These are phyloP conservation scores for Hypseocharis bilobata DNA, from an alignment of 441 rosid genomes.

Conservation along the genomic window DNA sequence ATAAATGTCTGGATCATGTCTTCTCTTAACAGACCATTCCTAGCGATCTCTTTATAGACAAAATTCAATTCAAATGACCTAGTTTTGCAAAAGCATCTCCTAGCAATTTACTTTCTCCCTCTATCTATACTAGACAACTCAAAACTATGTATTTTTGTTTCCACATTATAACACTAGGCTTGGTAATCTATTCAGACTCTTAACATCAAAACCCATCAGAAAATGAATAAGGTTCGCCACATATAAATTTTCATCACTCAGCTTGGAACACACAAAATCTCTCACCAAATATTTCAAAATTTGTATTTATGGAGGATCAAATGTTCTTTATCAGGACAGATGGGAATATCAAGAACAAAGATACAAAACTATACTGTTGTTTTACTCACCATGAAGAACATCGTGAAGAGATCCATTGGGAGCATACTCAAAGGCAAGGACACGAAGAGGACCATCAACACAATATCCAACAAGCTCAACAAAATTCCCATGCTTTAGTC, in stretches of 20 bases:
- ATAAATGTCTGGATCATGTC: no score
- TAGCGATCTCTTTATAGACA: no score
- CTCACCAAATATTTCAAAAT: neutral
- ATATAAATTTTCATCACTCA: neutral
- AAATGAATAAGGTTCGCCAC: neutral
- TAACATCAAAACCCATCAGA: no score
- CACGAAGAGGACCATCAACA: slow-evolving; percentile 43
- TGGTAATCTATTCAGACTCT: no score
- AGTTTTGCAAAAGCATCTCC: neutral
- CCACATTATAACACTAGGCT: no score
- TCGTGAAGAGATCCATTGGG: slow-evolving; percentile 58
- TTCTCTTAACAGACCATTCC: no score
- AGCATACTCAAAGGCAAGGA: slow-evolving; percentile 51
- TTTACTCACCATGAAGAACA: slow-evolving; percentile 44
- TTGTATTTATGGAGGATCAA: neutral
- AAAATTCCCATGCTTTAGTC: slow-evolving; percentile 49
- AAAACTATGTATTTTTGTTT: no score
- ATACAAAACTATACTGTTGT: neutral
- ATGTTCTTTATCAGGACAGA: neutral
- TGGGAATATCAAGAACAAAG: neutral
- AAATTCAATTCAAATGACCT: no score
- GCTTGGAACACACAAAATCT: neutral
- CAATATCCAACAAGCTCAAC: slow-evolving; percentile 54
- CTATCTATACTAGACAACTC: neutral
- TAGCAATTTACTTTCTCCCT: no score